Conservation (phyloP, 768 basidiomycete species). For the Strobilomyces echinocephalus region DNA sequence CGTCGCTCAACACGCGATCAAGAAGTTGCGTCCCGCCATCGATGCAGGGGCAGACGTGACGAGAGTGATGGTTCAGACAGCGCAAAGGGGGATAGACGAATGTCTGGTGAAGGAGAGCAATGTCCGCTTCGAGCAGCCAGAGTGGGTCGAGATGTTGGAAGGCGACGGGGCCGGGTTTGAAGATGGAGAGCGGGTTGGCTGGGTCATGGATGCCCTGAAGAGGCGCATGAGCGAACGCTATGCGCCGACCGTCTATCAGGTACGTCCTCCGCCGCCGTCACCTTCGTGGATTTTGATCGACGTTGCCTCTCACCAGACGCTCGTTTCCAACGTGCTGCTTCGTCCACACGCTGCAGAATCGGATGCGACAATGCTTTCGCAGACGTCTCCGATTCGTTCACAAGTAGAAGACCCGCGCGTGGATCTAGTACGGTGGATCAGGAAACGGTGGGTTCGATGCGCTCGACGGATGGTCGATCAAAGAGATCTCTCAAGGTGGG, state of each 20-base stretch:
- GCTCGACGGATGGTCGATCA: too few relatives aligned
- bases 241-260: slow-evolving; percentile 76
- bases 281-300: not conserved
- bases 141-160: slow-evolving; percentile 75
- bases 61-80: slow-evolving; percentile 60
- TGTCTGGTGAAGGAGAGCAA: slow-evolving; percentile 20
- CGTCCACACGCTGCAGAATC: slow-evolving; percentile 22
- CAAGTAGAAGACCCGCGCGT: slow-evolving; percentile 67
- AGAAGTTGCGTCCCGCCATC: slow-evolving; percentile 49
- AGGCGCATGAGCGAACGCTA: slow-evolving; percentile 60
- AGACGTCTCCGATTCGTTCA: slow-evolving; percentile 65
- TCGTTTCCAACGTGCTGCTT: slow-evolving; percentile 70
- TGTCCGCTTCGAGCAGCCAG: slow-evolving; percentile 23
- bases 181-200: slow-evolving; percentile 63
- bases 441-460: too few relatives aligned
- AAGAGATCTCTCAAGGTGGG: too few relatives aligned
- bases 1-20: slow-evolving; percentile 57
- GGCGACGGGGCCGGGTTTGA: slow-evolving; percentile 39
- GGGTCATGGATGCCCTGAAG: slow-evolving; percentile 63
- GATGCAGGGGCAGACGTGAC: slow-evolving; percentile 42
- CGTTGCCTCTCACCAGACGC: slow-evolving; percentile 39
- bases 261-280: slow-evolving; percentile 22
- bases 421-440: not conserved
- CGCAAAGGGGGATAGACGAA: slow-evolving; percentile 59
- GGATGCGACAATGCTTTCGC: slow-evolving; percentile 33